Percentiles rank a stretch among this genome's conserved stretches.
phyloP scores from a whole-genome alignment of 257 asterid genomes.

The Solanum dulcamara region DNA sequence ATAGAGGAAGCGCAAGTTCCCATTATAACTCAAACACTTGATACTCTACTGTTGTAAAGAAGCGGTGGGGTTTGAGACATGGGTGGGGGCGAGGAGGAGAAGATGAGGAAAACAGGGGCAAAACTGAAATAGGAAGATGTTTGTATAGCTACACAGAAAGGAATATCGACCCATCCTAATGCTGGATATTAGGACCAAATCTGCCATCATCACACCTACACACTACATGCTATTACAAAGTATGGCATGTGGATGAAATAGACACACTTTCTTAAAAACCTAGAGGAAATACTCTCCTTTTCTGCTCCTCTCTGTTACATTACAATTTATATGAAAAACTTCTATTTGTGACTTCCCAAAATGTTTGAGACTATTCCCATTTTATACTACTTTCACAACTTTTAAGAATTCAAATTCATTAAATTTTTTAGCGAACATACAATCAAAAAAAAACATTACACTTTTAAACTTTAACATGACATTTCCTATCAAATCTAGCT shows the following conservation, averaged over 20 bases:
- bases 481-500: background rate
- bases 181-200: background rate
- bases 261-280: background rate
- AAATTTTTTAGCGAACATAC: background rate
- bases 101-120: background rate
- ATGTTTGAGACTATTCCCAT: background rate
- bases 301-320: background rate
- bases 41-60: background rate
- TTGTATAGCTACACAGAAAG: background rate
- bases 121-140: background rate
- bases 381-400: background rate
- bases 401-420: background rate
- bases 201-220: background rate
- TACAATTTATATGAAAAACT: background rate
- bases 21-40: background rate
- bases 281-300: background rate
- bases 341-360: background rate
- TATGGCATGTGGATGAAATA: background rate
- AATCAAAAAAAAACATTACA: too few species aligned
- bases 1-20: background rate
- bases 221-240: background rate
- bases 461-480: background rate
- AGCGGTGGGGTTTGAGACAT: background rate
- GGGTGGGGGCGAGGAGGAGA: background rate
- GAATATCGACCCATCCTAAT: background rate